Evolutionary conservation across 352 stramenopile genomes (phyloP).

Genomic region (Phytophthora sansomeana): DNA sequence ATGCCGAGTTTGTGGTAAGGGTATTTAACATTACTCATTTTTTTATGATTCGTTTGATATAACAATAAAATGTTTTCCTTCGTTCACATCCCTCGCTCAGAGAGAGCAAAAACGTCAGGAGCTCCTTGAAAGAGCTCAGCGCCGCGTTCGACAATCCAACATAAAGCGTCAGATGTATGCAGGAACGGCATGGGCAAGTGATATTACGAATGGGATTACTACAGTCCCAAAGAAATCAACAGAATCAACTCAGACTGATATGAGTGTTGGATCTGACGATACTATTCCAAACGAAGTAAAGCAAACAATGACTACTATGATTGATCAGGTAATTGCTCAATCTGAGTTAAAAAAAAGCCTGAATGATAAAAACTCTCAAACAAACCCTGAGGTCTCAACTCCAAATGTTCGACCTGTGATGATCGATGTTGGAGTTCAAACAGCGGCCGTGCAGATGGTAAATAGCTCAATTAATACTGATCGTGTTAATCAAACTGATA

Average conservation of each 20-base stretch:
- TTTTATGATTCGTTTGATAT: conserved; percentile 7
- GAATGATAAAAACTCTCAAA: conserved; percentile 16
- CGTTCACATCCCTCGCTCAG: too few species aligned
- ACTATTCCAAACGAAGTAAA: too few species aligned
- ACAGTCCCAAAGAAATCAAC: conserved; percentile 17
- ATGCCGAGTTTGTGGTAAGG: conserved; percentile 8
- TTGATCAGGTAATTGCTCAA: too few species aligned
- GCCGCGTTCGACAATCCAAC: conserved; percentile 11
- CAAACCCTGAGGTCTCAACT: conserved; percentile 14
- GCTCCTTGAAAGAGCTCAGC: conserved; percentile 20
- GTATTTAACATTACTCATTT: neutral
- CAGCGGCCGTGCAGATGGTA: conserved; percentile 3
- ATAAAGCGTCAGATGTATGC: conserved; percentile 26
- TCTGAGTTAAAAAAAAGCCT: too few species aligned
- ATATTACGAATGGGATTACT: conserved; percentile 25
- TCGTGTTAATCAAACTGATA: conserved; percentile 5
- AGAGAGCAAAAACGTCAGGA: too few species aligned
- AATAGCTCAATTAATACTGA: conserved; percentile 7
- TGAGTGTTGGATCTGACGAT: too few species aligned
- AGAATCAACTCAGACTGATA: too few species aligned
- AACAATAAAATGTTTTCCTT: too few species aligned
- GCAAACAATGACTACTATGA: too few species aligned
- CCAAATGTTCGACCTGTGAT: conserved; percentile 13
- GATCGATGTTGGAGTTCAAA: conserved; percentile 10
- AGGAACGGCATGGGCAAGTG: conserved; percentile 24